Conservation (phyloP, 345 rosid genomes). For the Corymbia maculata region DNA sequence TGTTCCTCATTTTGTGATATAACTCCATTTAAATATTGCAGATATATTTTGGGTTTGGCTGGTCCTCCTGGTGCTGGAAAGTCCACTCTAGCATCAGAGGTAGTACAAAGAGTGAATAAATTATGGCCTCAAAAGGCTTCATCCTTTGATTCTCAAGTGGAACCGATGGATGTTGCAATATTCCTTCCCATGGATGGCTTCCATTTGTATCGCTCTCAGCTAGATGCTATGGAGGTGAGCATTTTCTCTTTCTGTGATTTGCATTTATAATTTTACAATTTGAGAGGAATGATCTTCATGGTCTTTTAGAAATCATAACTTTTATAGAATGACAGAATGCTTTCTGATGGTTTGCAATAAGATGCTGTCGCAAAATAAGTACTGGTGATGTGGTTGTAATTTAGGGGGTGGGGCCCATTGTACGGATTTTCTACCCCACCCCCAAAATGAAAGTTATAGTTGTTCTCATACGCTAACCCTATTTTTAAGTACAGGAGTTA, state of each 20-base stretch:
- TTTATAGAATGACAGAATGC: neutral
- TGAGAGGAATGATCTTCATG: neutral
- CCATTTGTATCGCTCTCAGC: constrained; percentile 80
- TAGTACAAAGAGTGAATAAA: constrained; percentile 51
- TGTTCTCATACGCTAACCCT: neutral
- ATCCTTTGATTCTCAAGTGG: constrained; percentile 57
- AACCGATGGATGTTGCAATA: constrained; percentile 58
- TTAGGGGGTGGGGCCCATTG: neutral
- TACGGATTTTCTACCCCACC: neutral
- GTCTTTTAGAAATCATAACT: neutral
- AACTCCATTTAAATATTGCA: constrained; percentile 10
- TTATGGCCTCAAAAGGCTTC: constrained; percentile 65
- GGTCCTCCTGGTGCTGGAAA: constrained; percentile 98
- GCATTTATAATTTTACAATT: neutral
- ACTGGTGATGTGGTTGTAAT: neutral
- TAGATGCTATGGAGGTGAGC: constrained; percentile 90
- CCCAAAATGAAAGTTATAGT: neutral
- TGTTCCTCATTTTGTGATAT: neutral
- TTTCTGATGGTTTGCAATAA: neutral
- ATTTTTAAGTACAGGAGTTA: neutral
- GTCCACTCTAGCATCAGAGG: constrained; percentile 76
- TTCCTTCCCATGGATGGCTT: constrained; percentile 96
- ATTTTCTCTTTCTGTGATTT: neutral
- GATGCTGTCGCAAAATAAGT: neutral
- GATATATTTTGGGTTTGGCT: constrained; percentile 78